Conservation (phyloP, 345 rosid genomes). For the Lepidium africanum region DNA sequence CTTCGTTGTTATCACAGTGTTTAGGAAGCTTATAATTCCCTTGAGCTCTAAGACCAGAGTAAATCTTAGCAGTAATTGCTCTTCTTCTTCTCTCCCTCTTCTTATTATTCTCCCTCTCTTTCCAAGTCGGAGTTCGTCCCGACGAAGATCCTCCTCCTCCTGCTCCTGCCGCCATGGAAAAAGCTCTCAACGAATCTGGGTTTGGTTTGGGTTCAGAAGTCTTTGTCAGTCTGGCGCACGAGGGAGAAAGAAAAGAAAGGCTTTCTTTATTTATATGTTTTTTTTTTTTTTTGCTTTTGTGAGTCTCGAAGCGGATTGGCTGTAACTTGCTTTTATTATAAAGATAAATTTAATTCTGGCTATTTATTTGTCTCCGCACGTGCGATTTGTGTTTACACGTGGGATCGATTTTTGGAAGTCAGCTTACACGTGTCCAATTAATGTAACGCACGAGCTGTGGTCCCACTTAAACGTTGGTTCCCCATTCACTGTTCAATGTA, state of each 20-base stretch:
- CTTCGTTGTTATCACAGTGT: slow-evolving; percentile 97
- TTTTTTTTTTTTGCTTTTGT: background rate
- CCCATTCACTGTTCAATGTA: slow-evolving; percentile 20
- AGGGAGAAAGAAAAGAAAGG: background rate
- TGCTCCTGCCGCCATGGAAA: slow-evolving; percentile 36
- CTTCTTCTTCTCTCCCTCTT: slow-evolving; percentile 89
- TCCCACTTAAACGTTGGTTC: background rate
- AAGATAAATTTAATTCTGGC: background rate
- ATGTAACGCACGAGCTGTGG: slow-evolving; percentile 32
- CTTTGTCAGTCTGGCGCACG: slow-evolving; percentile 26
- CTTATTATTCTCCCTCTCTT: slow-evolving; percentile 92
- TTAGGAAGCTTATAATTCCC: slow-evolving; percentile 87
- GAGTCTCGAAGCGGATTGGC: slow-evolving; percentile 17
- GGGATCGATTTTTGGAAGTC: slow-evolving; percentile 9
- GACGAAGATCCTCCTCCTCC: slow-evolving; percentile 28
- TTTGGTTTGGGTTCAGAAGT: background rate
- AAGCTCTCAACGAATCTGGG: slow-evolving; percentile 6
- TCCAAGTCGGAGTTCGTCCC: slow-evolving; percentile 88
- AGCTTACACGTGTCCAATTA: slow-evolving; percentile 26
- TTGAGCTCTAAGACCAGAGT: slow-evolving; percentile 77
- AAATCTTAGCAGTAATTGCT: slow-evolving; percentile 91
- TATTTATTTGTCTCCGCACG: slow-evolving; percentile 24
- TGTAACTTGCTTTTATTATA: slow-evolving; percentile 7
- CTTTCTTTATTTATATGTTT: background rate
- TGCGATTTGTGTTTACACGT: slow-evolving; percentile 16